Evolutionary conservation across 2,329 filamentous ascomycete species (phyloP), one percentile per base, ranked within the genome.

Genomic region (Colletotrichum echinochloae): DNA sequence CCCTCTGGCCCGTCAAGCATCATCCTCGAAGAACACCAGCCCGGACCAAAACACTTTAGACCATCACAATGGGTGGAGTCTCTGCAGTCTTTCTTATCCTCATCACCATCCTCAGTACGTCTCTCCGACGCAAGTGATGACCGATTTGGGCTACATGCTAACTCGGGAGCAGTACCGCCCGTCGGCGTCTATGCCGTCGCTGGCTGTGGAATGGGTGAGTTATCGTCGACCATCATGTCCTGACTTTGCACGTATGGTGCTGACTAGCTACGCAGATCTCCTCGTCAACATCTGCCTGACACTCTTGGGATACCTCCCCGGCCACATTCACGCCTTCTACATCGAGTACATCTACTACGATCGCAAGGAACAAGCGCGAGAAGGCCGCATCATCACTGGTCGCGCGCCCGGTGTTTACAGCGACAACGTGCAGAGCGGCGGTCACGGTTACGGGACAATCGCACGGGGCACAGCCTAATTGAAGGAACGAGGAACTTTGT

Each of bases 271-370:
- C 30, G 30, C 23, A 75, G 90, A 92, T 76, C 79, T 92, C 41
- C 83, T 90, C 62, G 87, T 92, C 80, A 93, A 92, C 78, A 87
- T 92, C 75, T 85, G 87, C 74, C 81, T 93, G 72, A 92, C 90
- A 0, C 75, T 92, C 35, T 84, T 92, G 28, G 90, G 90, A n/a
- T 93, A 91, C 79, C 81, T 96, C 60, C 93, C 93, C 0, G 94
- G 93, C 9, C 91, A 94, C 74, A 88, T 95, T 51, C 91, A 94
- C 78, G 92, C 92, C 52, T 94, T 95, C 80, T 96, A 95, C 79
- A 74, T 94, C 72, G 90, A 94, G 81, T 97, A 94, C 79, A 85
- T 97, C 72, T 97, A 95, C 83, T 95, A 91, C 80, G 89, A 93
- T 76, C 91, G 91, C 48, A 87, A 86, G 63, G 90, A 93, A 74